These are phyloP conservation scores for Trichoderma parareesei DNA, from an alignment of 495 filamentous ascomycete species.

Conservation along the genomic window DNA sequence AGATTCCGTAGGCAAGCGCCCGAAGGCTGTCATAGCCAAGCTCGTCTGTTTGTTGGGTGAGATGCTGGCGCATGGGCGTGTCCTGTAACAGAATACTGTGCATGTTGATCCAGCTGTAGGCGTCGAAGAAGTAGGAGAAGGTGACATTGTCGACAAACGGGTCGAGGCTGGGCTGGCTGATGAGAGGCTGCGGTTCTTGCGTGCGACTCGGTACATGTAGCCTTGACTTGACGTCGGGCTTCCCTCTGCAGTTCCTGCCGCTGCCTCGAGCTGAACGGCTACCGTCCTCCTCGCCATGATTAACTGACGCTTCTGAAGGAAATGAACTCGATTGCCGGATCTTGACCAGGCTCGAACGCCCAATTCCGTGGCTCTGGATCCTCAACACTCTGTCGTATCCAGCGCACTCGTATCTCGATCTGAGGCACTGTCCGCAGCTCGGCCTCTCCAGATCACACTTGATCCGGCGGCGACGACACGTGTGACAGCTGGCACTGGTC, in stretches of 20 bases:
- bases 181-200: background rate
- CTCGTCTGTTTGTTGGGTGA: slow-evolving; percentile 1
- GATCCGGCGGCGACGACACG: slow-evolving; percentile 39
- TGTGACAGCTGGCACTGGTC: slow-evolving; percentile 23
- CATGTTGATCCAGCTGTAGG: slow-evolving; percentile 14
- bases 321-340: slow-evolving; percentile 9
- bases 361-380: slow-evolving; percentile 9
- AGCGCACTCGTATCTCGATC: background rate
- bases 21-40: slow-evolving; percentile 12
- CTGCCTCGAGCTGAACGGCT: background rate
- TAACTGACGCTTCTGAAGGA: background rate
- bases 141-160: slow-evolving; percentile 11
- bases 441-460: slow-evolving; percentile 35
- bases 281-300: background rate
- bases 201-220: background rate
- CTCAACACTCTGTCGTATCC: slow-evolving; percentile 4
- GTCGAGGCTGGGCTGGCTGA: background rate
- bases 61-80: slow-evolving; percentile 5
- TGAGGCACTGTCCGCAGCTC: background rate
- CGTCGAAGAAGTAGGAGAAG: slow-evolving; percentile 13
- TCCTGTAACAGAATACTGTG: slow-evolving; percentile 13
- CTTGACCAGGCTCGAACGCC: slow-evolving; percentile 5
- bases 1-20: slow-evolving; percentile 10
- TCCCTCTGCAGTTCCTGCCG: background rate
- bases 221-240: background rate